These are phyloP conservation scores for Solanum peruvianum DNA, from an alignment of 257 asterid genomes.

Conservation along the genomic window DNA sequence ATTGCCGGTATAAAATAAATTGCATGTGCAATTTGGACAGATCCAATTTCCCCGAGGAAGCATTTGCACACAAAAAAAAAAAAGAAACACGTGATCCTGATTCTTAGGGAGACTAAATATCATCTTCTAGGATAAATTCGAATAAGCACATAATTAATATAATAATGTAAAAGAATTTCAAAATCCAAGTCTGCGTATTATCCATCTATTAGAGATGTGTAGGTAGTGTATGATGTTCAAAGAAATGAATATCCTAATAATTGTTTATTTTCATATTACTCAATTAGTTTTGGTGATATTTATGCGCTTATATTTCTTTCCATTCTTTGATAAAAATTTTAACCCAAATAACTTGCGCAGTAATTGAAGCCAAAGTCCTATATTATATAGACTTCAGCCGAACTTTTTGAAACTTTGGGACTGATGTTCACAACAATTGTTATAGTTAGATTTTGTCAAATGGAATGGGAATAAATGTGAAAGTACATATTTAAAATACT, in stretches of 20 bases:
- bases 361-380: too few relatives aligned
- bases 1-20: slow-evolving; percentile 50
- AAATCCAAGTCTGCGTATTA: not conserved
- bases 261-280: not conserved
- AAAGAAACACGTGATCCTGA: not conserved
- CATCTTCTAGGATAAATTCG: not conserved
- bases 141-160: not conserved
- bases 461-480: too few relatives aligned
- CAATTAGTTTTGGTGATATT: not conserved
- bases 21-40: slow-evolving; percentile 79
- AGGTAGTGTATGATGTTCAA: not conserved
- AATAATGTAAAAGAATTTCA: not conserved
- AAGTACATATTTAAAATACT: too few relatives aligned
- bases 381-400: too few relatives aligned
- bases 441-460: too few relatives aligned
- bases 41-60: slow-evolving; percentile 94
- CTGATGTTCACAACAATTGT: too few relatives aligned
- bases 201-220: not conserved
- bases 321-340: not conserved
- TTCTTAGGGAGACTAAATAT: not conserved
- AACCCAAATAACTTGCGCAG: too few relatives aligned
- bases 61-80: slow-evolving; percentile 28
- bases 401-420: too few relatives aligned
- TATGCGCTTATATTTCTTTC: not conserved
- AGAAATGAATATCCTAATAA: not conserved